phyloP scores from a whole-genome alignment of 306 rosid species.

The Quercus agrifolia region DNA sequence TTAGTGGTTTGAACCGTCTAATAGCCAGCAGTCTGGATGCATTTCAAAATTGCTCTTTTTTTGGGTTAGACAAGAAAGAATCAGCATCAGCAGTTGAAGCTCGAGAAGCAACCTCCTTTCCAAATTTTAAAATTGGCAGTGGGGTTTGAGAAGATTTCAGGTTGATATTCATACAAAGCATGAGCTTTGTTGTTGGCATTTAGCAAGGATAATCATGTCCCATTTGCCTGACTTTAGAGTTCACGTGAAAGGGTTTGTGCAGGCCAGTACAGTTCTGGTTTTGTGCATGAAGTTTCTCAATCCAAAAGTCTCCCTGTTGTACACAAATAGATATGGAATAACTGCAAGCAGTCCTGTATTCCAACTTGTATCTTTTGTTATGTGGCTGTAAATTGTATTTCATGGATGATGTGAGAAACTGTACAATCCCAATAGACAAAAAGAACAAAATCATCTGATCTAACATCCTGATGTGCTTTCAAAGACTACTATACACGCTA shows the following conservation, averaged over 20 bases:
- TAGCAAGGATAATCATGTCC: constrained; percentile 35
- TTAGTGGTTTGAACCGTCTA: constrained; percentile 85
- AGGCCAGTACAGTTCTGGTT: constrained; percentile 12
- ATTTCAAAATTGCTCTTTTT: constrained; percentile 95
- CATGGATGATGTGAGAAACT: constrained; percentile 20
- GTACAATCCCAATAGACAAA: constrained; percentile 11
- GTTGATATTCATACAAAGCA: constrained; percentile 14
- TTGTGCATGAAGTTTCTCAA: constrained; percentile 37
- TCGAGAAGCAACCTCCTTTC: constrained; percentile 51
- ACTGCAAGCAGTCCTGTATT: constrained; percentile 7
- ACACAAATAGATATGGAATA: constrained; percentile 42
- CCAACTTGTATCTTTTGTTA: not conserved
- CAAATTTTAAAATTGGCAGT: constrained; percentile 67
- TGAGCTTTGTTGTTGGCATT: constrained; percentile 30
- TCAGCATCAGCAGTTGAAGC: constrained; percentile 52
- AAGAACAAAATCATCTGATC: constrained; percentile 5
- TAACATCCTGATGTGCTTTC: not conserved
- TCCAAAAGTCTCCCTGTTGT: constrained; percentile 33
- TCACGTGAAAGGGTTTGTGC: constrained; percentile 30
- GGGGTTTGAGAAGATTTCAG: constrained; percentile 27
- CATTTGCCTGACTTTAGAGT: constrained; percentile 42
- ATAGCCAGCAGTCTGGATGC: constrained; percentile 99
- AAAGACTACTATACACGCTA: not conserved
- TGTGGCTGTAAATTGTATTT: constrained; percentile 25
- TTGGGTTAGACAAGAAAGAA: constrained; percentile 88